Base-by-base conservation (phyloP, 2,329 filamentous ascomycete genomes). In the Aspergillus viridinutans region DNA sequence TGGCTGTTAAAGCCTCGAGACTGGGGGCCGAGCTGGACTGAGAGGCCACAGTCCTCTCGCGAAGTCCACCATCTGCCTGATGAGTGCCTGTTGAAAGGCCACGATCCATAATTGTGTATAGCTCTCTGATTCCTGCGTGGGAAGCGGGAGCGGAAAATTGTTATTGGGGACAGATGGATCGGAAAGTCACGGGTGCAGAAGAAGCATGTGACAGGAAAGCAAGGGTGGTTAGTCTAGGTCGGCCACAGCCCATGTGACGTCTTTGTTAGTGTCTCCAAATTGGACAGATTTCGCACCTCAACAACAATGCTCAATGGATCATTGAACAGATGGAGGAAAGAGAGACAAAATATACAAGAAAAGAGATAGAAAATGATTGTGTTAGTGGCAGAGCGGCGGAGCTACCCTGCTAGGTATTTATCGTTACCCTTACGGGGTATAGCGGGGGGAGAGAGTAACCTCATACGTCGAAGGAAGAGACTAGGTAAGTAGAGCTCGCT, bases 1-100 rank as follows among this genome's bases (percentile, higher is more conserved):
- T 60, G 55, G 66, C 64, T 49, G 63, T 63, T 17, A 74, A 64
- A 58, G 80, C 76, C 61, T 80, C 74, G 56, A 78, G 68, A 32
- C 81, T 80, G 55, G 76, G 72, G 63, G 78, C 76, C 57, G 80
- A 79, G 58, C 76, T 66, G 50, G 69, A 58, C 56, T 72, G 71
- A 53, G 68, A 62, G 53, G 70, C 69, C 38, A 72, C 68, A 66
- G 71, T 74, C 64, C 81, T 74, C 68, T 82, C 78, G 50, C 80
- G 77, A 55, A 83, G 75, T 53, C 76, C 77, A 62, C 74, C 69
- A 57, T 63, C 62, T 28, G 65, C 61, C 58, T 69, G 66, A 64
- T 69, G 67, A 60, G 69, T 61, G 62, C 71, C 69, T 67, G 73
- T 72, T 68, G 72, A 69, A 63, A 68, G 69, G 67, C 68, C 69